A percentile compares a stretch with the other conserved stretches of the same genome.
Evolutionary conservation across 371 early-diverging fungal species (phyloP).

Genomic region (Synchytrium microbalum): DNA sequence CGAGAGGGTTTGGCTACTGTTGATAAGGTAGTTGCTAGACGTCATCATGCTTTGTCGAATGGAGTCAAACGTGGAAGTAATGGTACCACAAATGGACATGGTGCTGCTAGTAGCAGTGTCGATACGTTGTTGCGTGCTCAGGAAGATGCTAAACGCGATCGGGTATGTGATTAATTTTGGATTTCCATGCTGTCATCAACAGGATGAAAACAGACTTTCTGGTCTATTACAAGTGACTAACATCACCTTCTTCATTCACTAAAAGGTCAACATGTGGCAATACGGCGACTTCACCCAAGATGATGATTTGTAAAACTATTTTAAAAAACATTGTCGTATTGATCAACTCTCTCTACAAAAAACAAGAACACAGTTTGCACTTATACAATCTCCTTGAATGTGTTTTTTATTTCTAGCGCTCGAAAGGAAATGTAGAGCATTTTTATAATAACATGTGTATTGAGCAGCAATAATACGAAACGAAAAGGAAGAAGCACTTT

Average conservation of each 20-base stretch:
- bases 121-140: conserved; percentile 45
- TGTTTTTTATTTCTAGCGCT: too few species aligned
- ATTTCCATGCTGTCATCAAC: not conserved
- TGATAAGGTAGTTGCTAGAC: conserved; percentile 21
- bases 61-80: conserved; percentile 40
- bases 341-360: too few species aligned
- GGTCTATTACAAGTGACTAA: not conserved
- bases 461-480: too few species aligned
- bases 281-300: conserved; percentile 83
- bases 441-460: too few species aligned
- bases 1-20: conserved; percentile 69
- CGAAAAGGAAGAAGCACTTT: too few species aligned
- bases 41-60: conserved; percentile 10
- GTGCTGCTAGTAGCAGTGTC: conserved; percentile 6
- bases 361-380: too few species aligned
- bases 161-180: conserved; percentile 39
- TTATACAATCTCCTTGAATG: too few species aligned
- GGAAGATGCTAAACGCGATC: conserved; percentile 52
- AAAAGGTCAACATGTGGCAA: conserved; percentile 69
- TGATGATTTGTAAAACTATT: conserved; percentile 38
- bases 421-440: too few species aligned
- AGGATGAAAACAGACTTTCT: not conserved
- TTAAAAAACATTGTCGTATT: too few species aligned
- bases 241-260: not conserved
- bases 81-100: conserved; percentile 18